These are phyloP conservation scores for Phtheirospermum japonicum DNA, from an alignment of 257 asterid genomes.

Conservation along the genomic window DNA sequence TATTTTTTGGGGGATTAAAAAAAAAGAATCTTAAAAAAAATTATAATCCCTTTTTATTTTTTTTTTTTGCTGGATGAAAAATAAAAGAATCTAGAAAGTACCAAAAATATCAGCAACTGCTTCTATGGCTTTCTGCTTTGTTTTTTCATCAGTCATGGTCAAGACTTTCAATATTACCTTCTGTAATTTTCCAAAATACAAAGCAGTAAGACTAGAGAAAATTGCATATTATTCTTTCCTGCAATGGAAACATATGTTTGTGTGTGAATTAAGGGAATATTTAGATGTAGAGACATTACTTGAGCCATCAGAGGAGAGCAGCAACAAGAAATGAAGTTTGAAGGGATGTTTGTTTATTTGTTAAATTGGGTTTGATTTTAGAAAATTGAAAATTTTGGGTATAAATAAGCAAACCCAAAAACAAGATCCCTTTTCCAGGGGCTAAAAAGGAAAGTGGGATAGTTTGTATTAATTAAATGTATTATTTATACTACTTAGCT, in stretches of 20 bases:
- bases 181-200: conserved; percentile 26
- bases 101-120: conserved; percentile 64
- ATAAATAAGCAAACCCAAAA: conserved; percentile 6
- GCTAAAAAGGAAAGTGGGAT: background rate
- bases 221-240: conserved; percentile 4
- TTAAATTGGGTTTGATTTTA: conserved; percentile 10
- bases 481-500: conserved; percentile 1
- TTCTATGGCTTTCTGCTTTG: conserved; percentile 66
- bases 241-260: too few relatives aligned
- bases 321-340: background rate
- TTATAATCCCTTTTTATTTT: background rate
- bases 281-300: conserved; percentile 18
- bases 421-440: background rate
- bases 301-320: conserved; percentile 41
- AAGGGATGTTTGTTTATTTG: conserved; percentile 19
- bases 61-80: too few relatives aligned
- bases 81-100: conserved; percentile 9
- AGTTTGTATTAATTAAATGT: background rate
- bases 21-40: background rate
- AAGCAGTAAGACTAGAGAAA: background rate
- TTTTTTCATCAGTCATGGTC: conserved; percentile 65
- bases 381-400: conserved; percentile 6
- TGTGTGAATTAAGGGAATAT: too few relatives aligned
- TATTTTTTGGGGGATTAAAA: too few relatives aligned
- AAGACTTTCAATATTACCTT: conserved; percentile 52